Evolutionary conservation across 345 rosid species (phyloP).

Genomic region (Euphorbia tirucalli): DNA sequence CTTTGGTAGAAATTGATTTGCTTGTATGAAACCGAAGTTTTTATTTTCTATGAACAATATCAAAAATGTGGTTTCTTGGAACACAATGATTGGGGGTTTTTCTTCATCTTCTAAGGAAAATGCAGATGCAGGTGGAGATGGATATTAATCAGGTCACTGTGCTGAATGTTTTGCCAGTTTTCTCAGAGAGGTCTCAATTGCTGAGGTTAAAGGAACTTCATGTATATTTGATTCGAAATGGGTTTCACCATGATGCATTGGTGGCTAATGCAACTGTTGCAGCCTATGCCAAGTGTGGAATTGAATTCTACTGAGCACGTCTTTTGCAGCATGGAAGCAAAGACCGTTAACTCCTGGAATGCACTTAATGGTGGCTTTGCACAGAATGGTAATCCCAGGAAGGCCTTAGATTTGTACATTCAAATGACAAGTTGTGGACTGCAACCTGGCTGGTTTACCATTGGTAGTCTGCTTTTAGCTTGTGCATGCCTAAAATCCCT

Average conservation of each 20-base stretch:
- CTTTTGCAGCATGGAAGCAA: constrained; percentile 36
- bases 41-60: constrained; percentile 39
- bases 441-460: constrained; percentile 50
- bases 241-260: constrained; percentile 39
- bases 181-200: constrained; percentile 36
- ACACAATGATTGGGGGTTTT: constrained; percentile 50
- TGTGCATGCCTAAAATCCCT: constrained; percentile 45
- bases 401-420: constrained; percentile 40
- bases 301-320: constrained; percentile 38
- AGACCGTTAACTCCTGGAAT: constrained; percentile 68
- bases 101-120: constrained; percentile 45
- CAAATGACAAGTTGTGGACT: constrained; percentile 43
- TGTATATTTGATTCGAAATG: constrained; percentile 47
- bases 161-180: constrained; percentile 46
- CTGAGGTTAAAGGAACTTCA: constrained; percentile 59
- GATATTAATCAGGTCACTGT: constrained; percentile 49
- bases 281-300: constrained; percentile 55
- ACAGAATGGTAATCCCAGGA: constrained; percentile 47
- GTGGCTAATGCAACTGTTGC: constrained; percentile 57
- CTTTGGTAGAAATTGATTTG: constrained; percentile 59
- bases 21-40: constrained; percentile 39
- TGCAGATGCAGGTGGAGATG: constrained; percentile 37
- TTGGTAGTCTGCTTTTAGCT: constrained; percentile 57
- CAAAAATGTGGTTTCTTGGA: constrained; percentile 65
- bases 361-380: constrained; percentile 55